Conservation (phyloP, 2,329 filamentous ascomycete species). For the Fusarium paranaense region DNA sequence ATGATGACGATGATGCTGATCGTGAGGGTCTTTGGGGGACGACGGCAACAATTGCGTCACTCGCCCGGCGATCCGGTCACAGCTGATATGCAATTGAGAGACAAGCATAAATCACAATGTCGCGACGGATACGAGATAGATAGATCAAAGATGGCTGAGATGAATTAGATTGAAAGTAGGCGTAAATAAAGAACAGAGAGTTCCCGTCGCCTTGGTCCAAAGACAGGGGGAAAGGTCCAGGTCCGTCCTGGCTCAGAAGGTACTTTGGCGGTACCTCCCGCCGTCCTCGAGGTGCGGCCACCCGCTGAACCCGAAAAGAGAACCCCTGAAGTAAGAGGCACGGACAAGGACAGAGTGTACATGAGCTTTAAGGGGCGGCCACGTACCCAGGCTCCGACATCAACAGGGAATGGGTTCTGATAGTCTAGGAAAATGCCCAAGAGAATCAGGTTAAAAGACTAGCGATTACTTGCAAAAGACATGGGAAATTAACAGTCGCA, state of each 20-base stretch:
- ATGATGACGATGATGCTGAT: slow-evolving; percentile 37
- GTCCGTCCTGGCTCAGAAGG: slow-evolving; percentile 1
- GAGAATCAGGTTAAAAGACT: background rate
- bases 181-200: slow-evolving; percentile 17
- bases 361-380: background rate
- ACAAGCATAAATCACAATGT: background rate
- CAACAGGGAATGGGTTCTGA: background rate
- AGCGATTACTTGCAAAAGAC: background rate
- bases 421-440: background rate
- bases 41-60: slow-evolving; percentile 36
- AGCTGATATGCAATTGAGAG: background rate
- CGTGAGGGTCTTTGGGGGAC: slow-evolving; percentile 16
- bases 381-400: background rate
- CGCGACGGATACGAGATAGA: background rate
- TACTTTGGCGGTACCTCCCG: slow-evolving; percentile 31
- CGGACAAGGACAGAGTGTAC: slow-evolving; percentile 14
- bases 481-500: background rate
- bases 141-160: background rate
- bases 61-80: slow-evolving; percentile 4
- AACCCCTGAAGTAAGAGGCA: slow-evolving; percentile 34
- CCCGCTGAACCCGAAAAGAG: slow-evolving; percentile 30
- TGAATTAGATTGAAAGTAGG: background rate
- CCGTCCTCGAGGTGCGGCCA: slow-evolving; percentile 9
- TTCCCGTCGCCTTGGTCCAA: slow-evolving; percentile 13
- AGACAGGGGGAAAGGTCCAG: slow-evolving; percentile 14